Conservation (phyloP, 176 grass and related monocot species). For the Saccharum spontaneum region DNA sequence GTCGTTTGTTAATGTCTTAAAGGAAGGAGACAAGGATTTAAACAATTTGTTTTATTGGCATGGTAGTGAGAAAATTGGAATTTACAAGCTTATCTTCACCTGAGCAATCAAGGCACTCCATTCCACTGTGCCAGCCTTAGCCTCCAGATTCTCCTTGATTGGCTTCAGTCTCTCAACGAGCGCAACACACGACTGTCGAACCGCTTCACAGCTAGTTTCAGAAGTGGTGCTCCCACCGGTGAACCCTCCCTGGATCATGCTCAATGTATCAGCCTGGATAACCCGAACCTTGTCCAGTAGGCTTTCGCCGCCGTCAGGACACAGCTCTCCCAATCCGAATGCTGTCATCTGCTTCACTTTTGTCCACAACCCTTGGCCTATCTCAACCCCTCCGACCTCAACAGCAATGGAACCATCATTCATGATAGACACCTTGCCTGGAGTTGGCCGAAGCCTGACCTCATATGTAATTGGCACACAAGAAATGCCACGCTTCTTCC, state of each 20-base stretch:
- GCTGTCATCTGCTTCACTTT: conserved; percentile 88
- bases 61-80: background rate
- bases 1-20: background rate
- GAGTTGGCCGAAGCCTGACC: conserved; percentile 36
- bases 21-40: background rate
- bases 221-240: conserved; percentile 86
- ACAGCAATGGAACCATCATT: conserved; percentile 82
- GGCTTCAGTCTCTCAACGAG: conserved; percentile 68
- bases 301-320: conserved; percentile 36
- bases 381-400: conserved; percentile 83
- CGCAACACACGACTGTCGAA: conserved; percentile 46
- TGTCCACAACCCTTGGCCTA: conserved; percentile 86
- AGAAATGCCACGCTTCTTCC: conserved; percentile 90
- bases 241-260: conserved; percentile 70
- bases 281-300: conserved; percentile 70
- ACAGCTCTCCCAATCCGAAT: conserved; percentile 57
- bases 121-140: conserved; percentile 38
- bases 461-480: conserved; percentile 64
- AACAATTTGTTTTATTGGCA: background rate
- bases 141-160: conserved; percentile 64
- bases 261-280: conserved; percentile 74
- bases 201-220: conserved; percentile 74
- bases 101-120: conserved; percentile 66
- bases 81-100: conserved; percentile 29
- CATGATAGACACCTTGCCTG: conserved; percentile 85